Percentiles rank a stretch among this genome's conserved stretches.
Evolutionary conservation across 768 basidiomycete genomes (phyloP).

Genomic region (Tulasnella sp.): DNA sequence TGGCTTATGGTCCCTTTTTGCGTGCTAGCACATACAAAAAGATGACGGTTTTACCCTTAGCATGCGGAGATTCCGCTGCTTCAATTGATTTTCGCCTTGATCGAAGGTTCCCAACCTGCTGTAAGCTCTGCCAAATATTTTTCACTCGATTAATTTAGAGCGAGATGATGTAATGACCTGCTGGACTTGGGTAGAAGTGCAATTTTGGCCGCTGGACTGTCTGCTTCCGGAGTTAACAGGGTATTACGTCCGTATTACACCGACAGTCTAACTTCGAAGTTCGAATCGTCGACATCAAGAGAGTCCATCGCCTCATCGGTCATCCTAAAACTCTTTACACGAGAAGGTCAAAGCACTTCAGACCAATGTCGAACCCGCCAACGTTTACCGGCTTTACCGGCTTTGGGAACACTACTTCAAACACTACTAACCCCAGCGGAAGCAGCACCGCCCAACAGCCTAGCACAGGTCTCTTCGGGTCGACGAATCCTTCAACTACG

Average conservation of each 20-base stretch:
- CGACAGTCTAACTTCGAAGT: neutral
- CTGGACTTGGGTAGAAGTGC: too few relatives aligned
- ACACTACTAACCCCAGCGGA: neutral
- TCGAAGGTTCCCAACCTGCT: too few relatives aligned
- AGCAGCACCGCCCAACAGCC: neutral
- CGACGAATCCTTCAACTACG: slow-evolving; percentile 34
- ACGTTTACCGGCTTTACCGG: neutral
- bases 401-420: neutral
- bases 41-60: too few relatives aligned
- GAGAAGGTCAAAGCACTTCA: neutral
- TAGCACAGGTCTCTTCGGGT: slow-evolving; percentile 40
- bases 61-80: too few relatives aligned
- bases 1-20: too few relatives aligned
- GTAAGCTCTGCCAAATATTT: too few relatives aligned
- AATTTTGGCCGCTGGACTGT: too few relatives aligned
- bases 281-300: neutral
- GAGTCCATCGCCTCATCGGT: neutral
- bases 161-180: too few relatives aligned
- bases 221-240: too few relatives aligned
- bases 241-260: slow-evolving; percentile 2
- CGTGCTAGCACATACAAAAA: too few relatives aligned
- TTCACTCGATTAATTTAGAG: too few relatives aligned
- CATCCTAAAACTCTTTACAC: neutral
- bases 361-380: slow-evolving; percentile 9
- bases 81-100: too few relatives aligned